These are phyloP conservation scores for Penicillium desertorum DNA, from an alignment of 495 filamentous ascomycete genomes.

Conservation along the genomic window DNA sequence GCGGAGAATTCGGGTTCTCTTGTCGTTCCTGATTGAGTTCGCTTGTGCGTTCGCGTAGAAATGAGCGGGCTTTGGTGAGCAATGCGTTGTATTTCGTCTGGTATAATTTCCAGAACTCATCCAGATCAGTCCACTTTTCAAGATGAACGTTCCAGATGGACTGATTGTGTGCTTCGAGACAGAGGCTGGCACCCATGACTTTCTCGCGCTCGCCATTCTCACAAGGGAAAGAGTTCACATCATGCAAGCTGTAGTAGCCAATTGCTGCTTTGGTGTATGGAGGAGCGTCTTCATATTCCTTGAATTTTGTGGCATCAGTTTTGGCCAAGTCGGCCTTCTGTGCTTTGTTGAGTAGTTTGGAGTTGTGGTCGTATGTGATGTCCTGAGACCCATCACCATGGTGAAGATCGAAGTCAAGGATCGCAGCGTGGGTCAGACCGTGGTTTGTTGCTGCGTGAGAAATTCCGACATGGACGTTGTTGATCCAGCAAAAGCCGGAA, in stretches of 20 bases:
- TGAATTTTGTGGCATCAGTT: background rate
- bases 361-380: slow-evolving; percentile 86
- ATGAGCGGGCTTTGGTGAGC: slow-evolving; percentile 75
- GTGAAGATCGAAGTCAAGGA: slow-evolving; percentile 95
- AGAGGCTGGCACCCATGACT: slow-evolving; percentile 85
- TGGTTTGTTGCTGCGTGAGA: slow-evolving; percentile 79
- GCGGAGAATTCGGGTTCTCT: slow-evolving; percentile 25
- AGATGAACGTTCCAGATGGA: slow-evolving; percentile 96
- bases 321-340: background rate
- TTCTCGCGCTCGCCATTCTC: slow-evolving; percentile 87
- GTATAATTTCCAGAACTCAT: slow-evolving; percentile 87
- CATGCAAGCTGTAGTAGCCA: slow-evolving; percentile 93
- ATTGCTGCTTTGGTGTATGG: slow-evolving; percentile 78
- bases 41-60: slow-evolving; percentile 66
- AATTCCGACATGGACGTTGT: slow-evolving; percentile 96
- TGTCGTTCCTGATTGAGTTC: slow-evolving; percentile 54
- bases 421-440: slow-evolving; percentile 89
- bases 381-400: slow-evolving; percentile 95
- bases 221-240: slow-evolving; percentile 97
- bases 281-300: slow-evolving; percentile 37
- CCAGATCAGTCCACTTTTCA: slow-evolving; percentile 66
- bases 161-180: slow-evolving; percentile 89
- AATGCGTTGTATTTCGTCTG: slow-evolving; percentile 69
- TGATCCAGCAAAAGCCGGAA: slow-evolving; percentile 97
- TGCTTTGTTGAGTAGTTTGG: slow-evolving; percentile 54